A percentile compares a stretch with the other conserved stretches of the same genome.
Conservation (phyloP, 306 rosid genomes). For the Citrullus mucosospermus region DNA sequence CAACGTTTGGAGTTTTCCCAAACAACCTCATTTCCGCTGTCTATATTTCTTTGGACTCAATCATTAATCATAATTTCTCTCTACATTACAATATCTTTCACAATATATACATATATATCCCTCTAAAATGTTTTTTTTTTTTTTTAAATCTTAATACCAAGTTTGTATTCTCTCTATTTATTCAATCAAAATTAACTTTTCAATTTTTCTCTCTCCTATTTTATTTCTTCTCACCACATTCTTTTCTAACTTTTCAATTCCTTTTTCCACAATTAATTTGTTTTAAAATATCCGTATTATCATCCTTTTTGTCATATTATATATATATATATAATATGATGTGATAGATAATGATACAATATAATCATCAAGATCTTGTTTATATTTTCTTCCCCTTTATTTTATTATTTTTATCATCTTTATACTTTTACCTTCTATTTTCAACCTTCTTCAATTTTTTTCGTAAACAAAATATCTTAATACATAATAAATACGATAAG, state of each 20-base stretch:
- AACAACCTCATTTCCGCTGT: constrained; percentile 5
- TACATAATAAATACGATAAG: neutral
- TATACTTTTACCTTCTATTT: no score
- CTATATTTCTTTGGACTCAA: constrained; percentile 3
- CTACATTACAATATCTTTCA: neutral
- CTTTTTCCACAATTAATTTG: neutral
- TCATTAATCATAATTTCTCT: neutral
- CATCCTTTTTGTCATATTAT: neutral
- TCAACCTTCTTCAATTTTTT: no score
- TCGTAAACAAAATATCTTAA: neutral
- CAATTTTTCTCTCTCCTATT: neutral
- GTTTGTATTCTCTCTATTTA: neutral
- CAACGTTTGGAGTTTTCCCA: constrained; percentile 4
- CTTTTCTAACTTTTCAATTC: neutral
- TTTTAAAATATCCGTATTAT: no score
- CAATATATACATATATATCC: no score
- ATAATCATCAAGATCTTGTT: neutral
- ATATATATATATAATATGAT: no score
- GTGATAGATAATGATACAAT: neutral
- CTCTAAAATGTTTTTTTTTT: neutral
- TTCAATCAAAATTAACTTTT: neutral
- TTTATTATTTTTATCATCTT: no score
- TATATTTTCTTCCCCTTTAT: no score
- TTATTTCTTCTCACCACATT: neutral
- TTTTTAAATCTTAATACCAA: neutral